Percentiles rank a stretch among this genome's conserved stretches.
Conservation (phyloP, 2,329 filamentous ascomycete species). For the Exophiala aquamarina region DNA sequence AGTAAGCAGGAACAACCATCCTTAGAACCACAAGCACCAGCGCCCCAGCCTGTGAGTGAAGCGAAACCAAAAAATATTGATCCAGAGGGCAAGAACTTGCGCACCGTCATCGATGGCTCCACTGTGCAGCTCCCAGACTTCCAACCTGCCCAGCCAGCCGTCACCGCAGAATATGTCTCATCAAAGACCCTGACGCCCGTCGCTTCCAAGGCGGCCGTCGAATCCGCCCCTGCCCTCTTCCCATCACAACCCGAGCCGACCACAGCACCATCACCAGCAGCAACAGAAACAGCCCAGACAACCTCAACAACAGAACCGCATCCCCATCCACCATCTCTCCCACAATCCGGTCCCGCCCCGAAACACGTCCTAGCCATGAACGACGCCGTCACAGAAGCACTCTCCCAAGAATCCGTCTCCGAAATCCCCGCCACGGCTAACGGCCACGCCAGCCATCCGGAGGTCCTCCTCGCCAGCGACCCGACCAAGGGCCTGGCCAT, state of each 20-base stretch:
- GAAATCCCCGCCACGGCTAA: conserved; percentile 20
- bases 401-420: conserved; percentile 21
- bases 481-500: conserved; percentile 23
- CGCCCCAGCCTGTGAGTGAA: background rate
- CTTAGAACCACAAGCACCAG: background rate
- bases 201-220: too few relatives aligned
- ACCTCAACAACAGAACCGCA: conserved; percentile 1
- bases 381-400: conserved; percentile 14
- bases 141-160: conserved; percentile 11
- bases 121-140: conserved; percentile 8
- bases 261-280: background rate
- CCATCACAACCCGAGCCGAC: conserved; percentile 1
- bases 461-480: conserved; percentile 23
- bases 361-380: conserved; percentile 18
- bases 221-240: too few relatives aligned
- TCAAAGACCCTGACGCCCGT: background rate
- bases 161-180: conserved; percentile 12
- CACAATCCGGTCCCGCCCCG: conserved; percentile 23
- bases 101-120: background rate
- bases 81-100: background rate
- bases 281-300: background rate
- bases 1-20: background rate
- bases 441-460: conserved; percentile 19
- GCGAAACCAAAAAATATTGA: background rate
- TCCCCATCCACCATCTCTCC: conserved; percentile 15